Conservation (phyloP, 2,329 filamentous ascomycete species). For the Aspergillus fijiensis region DNA sequence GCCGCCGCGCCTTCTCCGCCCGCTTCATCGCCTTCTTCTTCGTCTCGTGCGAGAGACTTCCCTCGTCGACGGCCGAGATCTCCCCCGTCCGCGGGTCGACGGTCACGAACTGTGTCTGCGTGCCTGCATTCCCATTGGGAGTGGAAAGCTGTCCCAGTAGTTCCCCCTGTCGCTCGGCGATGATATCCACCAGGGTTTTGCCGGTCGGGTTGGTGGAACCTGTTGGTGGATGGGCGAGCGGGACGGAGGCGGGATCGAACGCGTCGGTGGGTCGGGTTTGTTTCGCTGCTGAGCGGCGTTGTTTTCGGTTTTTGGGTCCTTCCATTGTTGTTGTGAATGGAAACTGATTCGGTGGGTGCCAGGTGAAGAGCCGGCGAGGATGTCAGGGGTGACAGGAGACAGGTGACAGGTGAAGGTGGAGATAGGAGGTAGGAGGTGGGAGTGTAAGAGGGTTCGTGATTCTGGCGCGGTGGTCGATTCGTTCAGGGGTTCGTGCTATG, state of each 20-base stretch:
- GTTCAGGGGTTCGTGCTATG: too few species aligned
- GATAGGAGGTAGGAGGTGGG: too few species aligned
- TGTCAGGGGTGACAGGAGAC: too few species aligned
- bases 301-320: slow-evolving; percentile 40
- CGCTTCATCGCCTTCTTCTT: slow-evolving; percentile 2
- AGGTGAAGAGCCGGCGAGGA: too few species aligned
- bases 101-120: slow-evolving; percentile 34
- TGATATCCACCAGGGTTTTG: slow-evolving; percentile 47
- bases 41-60: slow-evolving; percentile 21
- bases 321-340: slow-evolving; percentile 25
- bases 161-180: slow-evolving; percentile 43
- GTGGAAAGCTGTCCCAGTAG: slow-evolving; percentile 20
- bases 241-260: slow-evolving; percentile 35
- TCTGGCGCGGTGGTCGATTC: too few species aligned
- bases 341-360: neutral
- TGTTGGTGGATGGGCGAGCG: slow-evolving; percentile 30
- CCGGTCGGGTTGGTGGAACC: slow-evolving; percentile 10
- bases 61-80: slow-evolving; percentile 26
- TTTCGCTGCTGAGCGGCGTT: slow-evolving; percentile 35
- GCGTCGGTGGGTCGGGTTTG: slow-evolving; percentile 15
- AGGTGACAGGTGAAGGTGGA: too few species aligned
- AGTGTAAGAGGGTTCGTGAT: too few species aligned
- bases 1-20: slow-evolving; percentile 1
- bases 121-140: slow-evolving; percentile 2
- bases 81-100: slow-evolving; percentile 28